phyloP scores from a whole-genome alignment of 202 grass and related monocot genomes.

The Brachypodium distachyon region DNA sequence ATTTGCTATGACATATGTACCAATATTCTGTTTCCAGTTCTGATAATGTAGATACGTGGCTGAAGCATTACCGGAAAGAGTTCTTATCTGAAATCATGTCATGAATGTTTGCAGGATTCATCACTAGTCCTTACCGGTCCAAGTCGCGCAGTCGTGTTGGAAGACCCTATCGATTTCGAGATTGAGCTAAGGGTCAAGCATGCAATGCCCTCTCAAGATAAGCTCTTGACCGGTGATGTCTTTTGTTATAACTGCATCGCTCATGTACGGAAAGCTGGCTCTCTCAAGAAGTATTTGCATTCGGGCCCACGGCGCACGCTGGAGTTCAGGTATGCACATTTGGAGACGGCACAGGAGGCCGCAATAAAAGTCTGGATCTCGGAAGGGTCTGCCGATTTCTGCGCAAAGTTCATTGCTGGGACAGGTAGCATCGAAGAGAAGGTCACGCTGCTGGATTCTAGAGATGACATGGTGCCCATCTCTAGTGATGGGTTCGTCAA shows the following conservation, averaged over 20 bases:
- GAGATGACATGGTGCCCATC: not conserved
- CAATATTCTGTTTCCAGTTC: not conserved
- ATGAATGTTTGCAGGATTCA: not conserved
- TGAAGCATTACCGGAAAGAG: not conserved
- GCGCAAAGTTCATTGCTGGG: not conserved
- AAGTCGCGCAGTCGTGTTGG: not conserved
- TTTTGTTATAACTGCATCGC: not conserved
- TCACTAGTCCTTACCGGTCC: not conserved
- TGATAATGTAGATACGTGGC: not conserved
- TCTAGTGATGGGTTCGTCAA: not conserved
- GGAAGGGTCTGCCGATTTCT: not conserved
- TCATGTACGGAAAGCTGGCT: not conserved
- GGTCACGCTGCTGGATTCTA: not conserved
- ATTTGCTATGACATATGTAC: not conserved
- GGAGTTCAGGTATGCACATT: not conserved
- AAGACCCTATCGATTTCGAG: not conserved
- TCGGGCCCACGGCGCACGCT: not conserved
- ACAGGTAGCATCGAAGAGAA: not conserved
- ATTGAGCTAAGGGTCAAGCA: not conserved
- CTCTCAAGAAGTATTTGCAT: not conserved
- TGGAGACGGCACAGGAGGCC: not conserved
- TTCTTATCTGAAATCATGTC: not conserved
- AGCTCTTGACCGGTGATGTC: not conserved
- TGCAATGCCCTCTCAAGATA: not conserved
- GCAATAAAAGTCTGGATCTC: not conserved